Conservation (phyloP, 2,329 filamentous ascomycete species). For the Lomentospora prolificans region DNA sequence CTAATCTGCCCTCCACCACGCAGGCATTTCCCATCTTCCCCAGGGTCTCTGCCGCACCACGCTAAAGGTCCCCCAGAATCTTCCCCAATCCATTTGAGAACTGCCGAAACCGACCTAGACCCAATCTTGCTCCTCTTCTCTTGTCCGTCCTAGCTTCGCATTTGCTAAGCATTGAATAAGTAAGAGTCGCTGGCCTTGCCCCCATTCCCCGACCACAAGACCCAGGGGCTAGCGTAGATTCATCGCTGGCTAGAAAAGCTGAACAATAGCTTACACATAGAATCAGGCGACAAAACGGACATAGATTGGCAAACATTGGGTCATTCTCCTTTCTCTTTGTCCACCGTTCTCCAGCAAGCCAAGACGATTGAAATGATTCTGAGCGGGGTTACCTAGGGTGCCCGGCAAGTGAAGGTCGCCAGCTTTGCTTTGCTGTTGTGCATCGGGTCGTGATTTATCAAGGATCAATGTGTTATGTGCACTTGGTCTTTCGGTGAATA, state of each 20-base stretch:
- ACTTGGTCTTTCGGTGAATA: too few relatives aligned
- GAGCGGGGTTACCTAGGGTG: neutral
- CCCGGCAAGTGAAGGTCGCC: neutral
- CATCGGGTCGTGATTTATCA: too few relatives aligned
- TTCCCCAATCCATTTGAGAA: neutral
- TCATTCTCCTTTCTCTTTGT: too few relatives aligned
- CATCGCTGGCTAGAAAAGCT: too few relatives aligned
- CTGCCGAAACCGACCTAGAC: neutral
- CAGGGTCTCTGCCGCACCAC: neutral
- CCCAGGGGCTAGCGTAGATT: neutral
- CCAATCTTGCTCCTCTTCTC: neutral
- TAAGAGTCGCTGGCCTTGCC: neutral
- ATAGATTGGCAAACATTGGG: neutral
- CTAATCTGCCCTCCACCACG: too few relatives aligned
- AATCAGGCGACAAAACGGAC: too few relatives aligned
- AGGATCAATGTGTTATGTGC: too few relatives aligned
- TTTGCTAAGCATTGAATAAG: conserved; percentile 1
- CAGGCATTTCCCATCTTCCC: neutral
- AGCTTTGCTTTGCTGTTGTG: too few relatives aligned
- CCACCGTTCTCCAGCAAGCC: too few relatives aligned
- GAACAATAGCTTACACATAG: neutral
- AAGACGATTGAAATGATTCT: too few relatives aligned
- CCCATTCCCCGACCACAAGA: neutral
- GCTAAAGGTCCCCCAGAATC: neutral
- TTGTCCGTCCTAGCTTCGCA: neutral